Evolutionary conservation across 352 stramenopile species (phyloP).

Genomic region (Globisporangium parvum): DNA sequence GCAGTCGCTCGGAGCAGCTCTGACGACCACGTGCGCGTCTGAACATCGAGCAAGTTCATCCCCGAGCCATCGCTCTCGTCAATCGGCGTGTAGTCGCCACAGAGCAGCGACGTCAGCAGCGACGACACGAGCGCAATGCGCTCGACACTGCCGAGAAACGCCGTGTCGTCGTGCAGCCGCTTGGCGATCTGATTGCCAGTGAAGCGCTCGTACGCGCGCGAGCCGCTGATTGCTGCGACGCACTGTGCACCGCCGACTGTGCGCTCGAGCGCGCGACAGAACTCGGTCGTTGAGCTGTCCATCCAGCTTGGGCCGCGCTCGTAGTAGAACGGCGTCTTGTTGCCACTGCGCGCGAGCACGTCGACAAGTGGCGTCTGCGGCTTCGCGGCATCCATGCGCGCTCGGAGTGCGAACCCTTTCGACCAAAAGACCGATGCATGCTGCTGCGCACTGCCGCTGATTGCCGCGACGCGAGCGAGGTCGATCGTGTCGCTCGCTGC

Average conservation of each 20-base stretch:
- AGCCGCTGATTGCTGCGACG: slow-evolving; percentile 70
- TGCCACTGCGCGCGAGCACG: slow-evolving; percentile 7
- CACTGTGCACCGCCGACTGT: slow-evolving; percentile 46
- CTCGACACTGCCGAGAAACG: slow-evolving; percentile 35
- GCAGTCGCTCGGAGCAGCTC: slow-evolving; percentile 35
- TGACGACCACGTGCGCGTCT: slow-evolving; percentile 43
- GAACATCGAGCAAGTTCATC: slow-evolving; percentile 82
- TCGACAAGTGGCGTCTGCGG: slow-evolving; percentile 12
- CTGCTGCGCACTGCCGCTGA: slow-evolving; percentile 80
- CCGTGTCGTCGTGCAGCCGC: slow-evolving; percentile 33
- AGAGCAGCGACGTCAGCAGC: slow-evolving; percentile 68
- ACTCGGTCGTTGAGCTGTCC: slow-evolving; percentile 65
- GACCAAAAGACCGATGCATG: slow-evolving; percentile 79
- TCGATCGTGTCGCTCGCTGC: slow-evolving; percentile 17
- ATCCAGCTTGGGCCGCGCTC: slow-evolving; percentile 80
- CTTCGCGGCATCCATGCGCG: slow-evolving; percentile 24
- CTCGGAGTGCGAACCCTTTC: slow-evolving; percentile 35
- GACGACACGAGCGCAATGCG: slow-evolving; percentile 61
- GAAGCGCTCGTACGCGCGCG: slow-evolving; percentile 77
- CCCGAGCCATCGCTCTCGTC: slow-evolving; percentile 76
- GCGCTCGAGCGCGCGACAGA: slow-evolving; percentile 50
- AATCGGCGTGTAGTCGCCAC: slow-evolving; percentile 57
- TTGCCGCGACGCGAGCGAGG: slow-evolving; percentile 39
- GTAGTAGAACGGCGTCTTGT: slow-evolving; percentile 30
- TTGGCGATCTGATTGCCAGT: slow-evolving; percentile 78